A percentile compares a stretch with the other conserved stretches of the same genome.
These are phyloP conservation scores for Trichoderma polysporum DNA, from an alignment of 2,329 filamentous ascomycete species.

Conservation along the genomic window DNA sequence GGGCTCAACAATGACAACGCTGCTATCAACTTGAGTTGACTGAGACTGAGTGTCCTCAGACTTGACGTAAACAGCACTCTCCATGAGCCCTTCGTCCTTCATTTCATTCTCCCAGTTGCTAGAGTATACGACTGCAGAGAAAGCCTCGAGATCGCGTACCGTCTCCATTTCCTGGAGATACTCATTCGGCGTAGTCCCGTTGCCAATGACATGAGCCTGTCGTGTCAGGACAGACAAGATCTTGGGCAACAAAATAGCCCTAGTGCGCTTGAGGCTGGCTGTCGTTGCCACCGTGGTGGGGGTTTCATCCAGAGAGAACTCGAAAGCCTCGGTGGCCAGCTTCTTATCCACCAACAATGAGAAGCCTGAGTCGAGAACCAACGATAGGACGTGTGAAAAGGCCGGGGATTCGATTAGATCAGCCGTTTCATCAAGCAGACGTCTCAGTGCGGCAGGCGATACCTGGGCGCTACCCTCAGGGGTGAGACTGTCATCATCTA, in stretches of 20 bases:
- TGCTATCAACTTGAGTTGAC: conserved; percentile 43
- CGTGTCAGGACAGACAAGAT: conserved; percentile 85
- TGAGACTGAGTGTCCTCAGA: conserved; percentile 28
- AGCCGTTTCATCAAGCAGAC: conserved; percentile 90
- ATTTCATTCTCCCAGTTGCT: conserved; percentile 77
- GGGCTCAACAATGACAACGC: conserved; percentile 53
- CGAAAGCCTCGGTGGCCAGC: conserved; percentile 76
- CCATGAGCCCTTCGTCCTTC: conserved; percentile 46
- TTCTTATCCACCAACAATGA: conserved; percentile 80
- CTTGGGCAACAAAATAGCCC: conserved; percentile 73
- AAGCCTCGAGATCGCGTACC: conserved; percentile 75
- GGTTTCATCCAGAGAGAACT: conserved; percentile 40
- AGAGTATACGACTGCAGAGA: conserved; percentile 83
- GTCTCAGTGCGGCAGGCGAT: conserved; percentile 64
- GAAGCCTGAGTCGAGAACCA: conserved; percentile 85
- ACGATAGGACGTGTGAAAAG: conserved; percentile 81
- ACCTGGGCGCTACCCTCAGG: conserved; percentile 40
- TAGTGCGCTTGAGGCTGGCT: conserved; percentile 54
- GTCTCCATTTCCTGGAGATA: conserved; percentile 74
- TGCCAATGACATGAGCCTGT: conserved; percentile 86
- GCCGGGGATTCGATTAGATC: conserved; percentile 93
- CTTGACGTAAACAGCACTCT: conserved; percentile 38
- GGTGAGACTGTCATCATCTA: conserved; percentile 46
- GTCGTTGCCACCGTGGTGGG: conserved; percentile 49
- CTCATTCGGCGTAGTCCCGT: conserved; percentile 65